Evolutionary conservation across 2,329 filamentous ascomycete genomes (phyloP).

Genomic region (Penicillium sp.): DNA sequence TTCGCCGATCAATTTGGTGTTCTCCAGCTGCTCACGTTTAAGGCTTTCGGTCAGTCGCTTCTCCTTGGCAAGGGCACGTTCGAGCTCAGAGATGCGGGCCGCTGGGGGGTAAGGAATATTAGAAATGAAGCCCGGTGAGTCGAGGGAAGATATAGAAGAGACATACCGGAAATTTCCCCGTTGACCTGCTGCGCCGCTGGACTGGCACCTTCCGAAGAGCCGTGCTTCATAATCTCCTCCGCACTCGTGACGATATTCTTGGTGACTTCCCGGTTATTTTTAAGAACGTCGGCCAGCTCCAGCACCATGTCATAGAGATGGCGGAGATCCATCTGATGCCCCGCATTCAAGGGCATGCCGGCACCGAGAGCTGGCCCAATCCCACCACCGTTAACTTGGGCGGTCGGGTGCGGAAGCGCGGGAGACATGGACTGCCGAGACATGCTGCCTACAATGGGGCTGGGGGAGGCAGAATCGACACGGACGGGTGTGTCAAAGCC

Average conservation of each 20-base stretch:
- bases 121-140: not conserved
- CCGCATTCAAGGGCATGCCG: constrained; percentile 44
- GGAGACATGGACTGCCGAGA: constrained; percentile 35
- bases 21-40: constrained; percentile 46
- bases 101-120: constrained; percentile 26
- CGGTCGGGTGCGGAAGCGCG: constrained; percentile 28
- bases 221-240: constrained; percentile 48
- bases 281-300: constrained; percentile 47
- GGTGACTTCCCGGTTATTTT: constrained; percentile 49
- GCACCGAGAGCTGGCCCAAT: constrained; percentile 38
- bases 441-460: constrained; percentile 31
- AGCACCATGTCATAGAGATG: constrained; percentile 49
- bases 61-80: constrained; percentile 46
- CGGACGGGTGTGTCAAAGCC: constrained; percentile 30
- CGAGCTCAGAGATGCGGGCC: constrained; percentile 47
- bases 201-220: constrained; percentile 38
- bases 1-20: constrained; percentile 46
- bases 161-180: constrained; percentile 40
- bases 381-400: constrained; percentile 35
- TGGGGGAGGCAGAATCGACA: constrained; percentile 10
- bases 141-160: not conserved
- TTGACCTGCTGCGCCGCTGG: constrained; percentile 43
- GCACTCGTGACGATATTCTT: constrained; percentile 48
- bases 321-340: constrained; percentile 51
- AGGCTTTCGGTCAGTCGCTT: constrained; percentile 42